Percentiles rank a stretch among this genome's conserved stretches.
Evolutionary conservation across 495 filamentous ascomycete genomes (phyloP).

Genomic region (Penicillium daleae): DNA sequence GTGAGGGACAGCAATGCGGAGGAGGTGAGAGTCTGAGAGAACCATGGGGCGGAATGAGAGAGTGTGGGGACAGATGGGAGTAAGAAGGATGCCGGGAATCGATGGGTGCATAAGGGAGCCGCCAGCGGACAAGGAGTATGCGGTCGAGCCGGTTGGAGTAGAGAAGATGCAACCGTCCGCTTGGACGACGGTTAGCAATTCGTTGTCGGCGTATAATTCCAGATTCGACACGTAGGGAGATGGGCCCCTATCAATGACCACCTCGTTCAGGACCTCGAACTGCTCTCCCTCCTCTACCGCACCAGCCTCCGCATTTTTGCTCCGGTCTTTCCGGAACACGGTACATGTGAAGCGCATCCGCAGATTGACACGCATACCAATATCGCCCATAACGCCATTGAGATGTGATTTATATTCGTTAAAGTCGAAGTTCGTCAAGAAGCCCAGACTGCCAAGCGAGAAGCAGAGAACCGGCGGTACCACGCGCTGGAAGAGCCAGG

Average conservation of each 20-base stretch:
- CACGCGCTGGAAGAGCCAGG: slow-evolving; percentile 91
- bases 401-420: slow-evolving; percentile 78
- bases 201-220: slow-evolving; percentile 91
- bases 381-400: slow-evolving; percentile 83
- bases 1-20: slow-evolving; percentile 83
- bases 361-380: slow-evolving; percentile 91
- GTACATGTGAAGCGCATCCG: slow-evolving; percentile 98
- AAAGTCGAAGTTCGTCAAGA: slow-evolving; percentile 93
- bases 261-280: slow-evolving; percentile 94
- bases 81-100: slow-evolving; percentile 95
- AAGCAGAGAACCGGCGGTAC: slow-evolving; percentile 91
- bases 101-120: slow-evolving; percentile 95
- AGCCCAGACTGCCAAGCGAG: slow-evolving; percentile 85
- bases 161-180: slow-evolving; percentile 97
- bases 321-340: slow-evolving; percentile 68
- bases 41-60: slow-evolving; percentile 97
- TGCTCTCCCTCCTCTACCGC: slow-evolving; percentile 78
- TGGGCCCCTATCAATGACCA: slow-evolving; percentile 95
- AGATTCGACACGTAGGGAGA: slow-evolving; percentile 96
- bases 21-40: slow-evolving; percentile 90
- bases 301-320: slow-evolving; percentile 46
- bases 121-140: slow-evolving; percentile 93
- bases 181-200: slow-evolving; percentile 90
- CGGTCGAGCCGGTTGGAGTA: slow-evolving; percentile 92
- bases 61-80: slow-evolving; percentile 96